These are phyloP conservation scores for Fusarium hostae DNA, from an alignment of 2,329 filamentous ascomycete species.

Conservation along the genomic window DNA sequence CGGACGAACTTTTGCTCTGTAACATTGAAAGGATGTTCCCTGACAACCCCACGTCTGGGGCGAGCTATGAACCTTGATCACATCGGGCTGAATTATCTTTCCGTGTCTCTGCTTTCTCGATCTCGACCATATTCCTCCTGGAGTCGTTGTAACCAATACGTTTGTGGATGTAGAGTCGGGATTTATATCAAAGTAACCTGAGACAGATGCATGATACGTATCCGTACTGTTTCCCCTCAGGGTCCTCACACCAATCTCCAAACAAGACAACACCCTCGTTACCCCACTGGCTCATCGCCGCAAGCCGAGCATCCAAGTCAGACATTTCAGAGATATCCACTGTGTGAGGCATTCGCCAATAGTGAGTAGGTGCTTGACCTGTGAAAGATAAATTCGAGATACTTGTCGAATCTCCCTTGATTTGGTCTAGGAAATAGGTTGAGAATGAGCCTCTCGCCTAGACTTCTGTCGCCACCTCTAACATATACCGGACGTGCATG, in stretches of 20 bases:
- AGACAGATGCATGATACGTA: conserved; percentile 7
- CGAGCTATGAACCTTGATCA: not conserved
- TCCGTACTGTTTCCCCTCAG: conserved; percentile 21
- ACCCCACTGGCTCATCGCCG: conserved; percentile 13
- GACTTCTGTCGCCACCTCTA: conserved; percentile 10
- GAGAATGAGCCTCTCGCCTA: conserved; percentile 3
- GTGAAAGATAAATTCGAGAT: conserved; percentile 1
- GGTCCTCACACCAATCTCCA: conserved; percentile 11
- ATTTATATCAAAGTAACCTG: conserved; percentile 1
- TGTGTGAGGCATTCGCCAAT: conserved; percentile 27
- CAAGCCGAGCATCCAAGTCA: conserved; percentile 30
- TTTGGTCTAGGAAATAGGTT: not conserved
- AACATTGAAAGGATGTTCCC: conserved; percentile 6
- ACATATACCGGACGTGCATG: not conserved
- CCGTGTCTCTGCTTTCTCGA: not conserved
- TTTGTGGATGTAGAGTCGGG: not conserved
- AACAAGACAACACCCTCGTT: conserved; percentile 18
- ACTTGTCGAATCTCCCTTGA: conserved; percentile 20
- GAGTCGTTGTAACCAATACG: not conserved
- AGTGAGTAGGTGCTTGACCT: not conserved
- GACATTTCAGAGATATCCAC: not conserved
- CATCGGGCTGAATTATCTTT: not conserved
- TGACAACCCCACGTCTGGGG: conserved; percentile 24
- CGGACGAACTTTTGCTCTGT: conserved; percentile 5
- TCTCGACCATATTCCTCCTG: not conserved